These are phyloP conservation scores for Eimeria mitis DNA, from an alignment of 169 alveolate species.

Conservation along the genomic window DNA sequence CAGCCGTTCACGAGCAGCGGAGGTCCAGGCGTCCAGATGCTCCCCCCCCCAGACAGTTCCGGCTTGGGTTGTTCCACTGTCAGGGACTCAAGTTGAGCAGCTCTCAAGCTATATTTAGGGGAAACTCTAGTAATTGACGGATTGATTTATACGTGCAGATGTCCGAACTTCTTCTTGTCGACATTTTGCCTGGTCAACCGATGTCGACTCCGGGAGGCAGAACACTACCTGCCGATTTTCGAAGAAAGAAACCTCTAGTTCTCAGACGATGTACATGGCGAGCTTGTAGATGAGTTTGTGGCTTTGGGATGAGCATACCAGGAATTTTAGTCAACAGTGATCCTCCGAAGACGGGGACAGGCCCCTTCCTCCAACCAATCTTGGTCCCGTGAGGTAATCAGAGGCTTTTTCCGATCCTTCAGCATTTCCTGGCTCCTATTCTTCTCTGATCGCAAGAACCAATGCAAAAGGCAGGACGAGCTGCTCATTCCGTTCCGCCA, in stretches of 20 bases:
- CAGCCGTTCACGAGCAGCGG: too few relatives aligned
- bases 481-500: background rate
- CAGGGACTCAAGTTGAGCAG: too few relatives aligned
- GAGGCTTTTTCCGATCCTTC: background rate
- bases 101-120: too few relatives aligned
- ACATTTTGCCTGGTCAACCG: background rate
- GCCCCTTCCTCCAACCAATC: background rate
- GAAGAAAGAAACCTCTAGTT: background rate
- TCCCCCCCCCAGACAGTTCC: too few relatives aligned
- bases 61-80: too few relatives aligned
- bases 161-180: background rate
- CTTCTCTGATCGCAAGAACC: background rate
- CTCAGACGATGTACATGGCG: background rate
- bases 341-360: background rate
- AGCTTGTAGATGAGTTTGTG: background rate
- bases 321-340: background rate
- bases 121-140: too few relatives aligned
- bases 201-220: background rate
- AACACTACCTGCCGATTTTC: background rate
- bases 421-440: background rate
- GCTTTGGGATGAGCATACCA: background rate
- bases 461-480: background rate
- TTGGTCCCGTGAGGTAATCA: background rate
- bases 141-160: too few relatives aligned
- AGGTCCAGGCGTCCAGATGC: too few relatives aligned